phyloP scores from a whole-genome alignment of 805 yeast genomes.

The Isabelozyma heimii region DNA sequence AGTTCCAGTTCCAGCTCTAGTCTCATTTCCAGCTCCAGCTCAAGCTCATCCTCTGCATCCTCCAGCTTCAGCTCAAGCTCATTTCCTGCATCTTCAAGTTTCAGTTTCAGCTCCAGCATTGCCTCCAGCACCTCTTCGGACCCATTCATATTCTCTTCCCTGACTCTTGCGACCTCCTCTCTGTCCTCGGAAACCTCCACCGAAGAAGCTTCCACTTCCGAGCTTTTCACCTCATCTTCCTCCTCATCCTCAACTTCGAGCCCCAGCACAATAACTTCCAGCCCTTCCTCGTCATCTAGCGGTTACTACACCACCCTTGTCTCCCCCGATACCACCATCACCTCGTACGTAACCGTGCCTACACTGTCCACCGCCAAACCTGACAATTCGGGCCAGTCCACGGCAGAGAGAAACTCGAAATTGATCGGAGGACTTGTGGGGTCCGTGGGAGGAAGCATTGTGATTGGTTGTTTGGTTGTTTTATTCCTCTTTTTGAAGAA shows the following conservation, averaged over 20 bases:
- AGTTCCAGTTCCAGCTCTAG: neutral
- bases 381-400: conserved; percentile 8
- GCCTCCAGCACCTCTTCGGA: neutral
- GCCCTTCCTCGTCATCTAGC: conserved; percentile 8
- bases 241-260: neutral
- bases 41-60: neutral
- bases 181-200: conserved; percentile 1
- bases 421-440: conserved; percentile 47
- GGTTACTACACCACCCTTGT: conserved; percentile 5
- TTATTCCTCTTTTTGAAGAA: conserved; percentile 33
- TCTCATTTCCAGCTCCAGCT: neutral
- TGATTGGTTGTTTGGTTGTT: conserved; percentile 36
- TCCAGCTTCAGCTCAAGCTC: neutral
- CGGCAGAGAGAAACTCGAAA: conserved; percentile 26
- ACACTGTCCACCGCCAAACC: conserved; percentile 21
- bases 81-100: neutral
- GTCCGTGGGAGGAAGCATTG: conserved; percentile 43
- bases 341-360: conserved; percentile 38
- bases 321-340: conserved; percentile 33
- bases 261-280: neutral
- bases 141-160: neutral
- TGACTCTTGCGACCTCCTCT: neutral
- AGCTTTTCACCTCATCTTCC: conserved; percentile 2
- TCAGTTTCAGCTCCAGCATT: neutral
- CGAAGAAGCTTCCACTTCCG: neutral